Evolutionary conservation across 441 rosid genomes (phyloP), one percentile per base, ranked within the genome.

Genomic region (Pelargonium fulgidum): DNA sequence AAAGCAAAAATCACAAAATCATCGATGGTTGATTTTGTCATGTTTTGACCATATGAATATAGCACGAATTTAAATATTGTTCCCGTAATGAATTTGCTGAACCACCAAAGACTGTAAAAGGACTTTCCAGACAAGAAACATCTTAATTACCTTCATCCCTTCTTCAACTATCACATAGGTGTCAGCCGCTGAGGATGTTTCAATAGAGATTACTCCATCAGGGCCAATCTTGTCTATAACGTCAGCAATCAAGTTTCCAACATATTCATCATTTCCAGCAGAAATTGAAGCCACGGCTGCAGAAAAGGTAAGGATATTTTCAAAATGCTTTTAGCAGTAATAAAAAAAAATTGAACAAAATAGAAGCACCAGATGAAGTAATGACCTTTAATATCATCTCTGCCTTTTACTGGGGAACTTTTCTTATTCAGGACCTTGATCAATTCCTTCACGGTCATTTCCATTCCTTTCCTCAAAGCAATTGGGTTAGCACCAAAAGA

Each of bases 231-330:
- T 87, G 59, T 84, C 86, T 56, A 93, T 82, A 74, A 90, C 82
- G 45, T 91, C 95, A 66, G 95, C 93, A 73, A 91, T 80, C 79
- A 93, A 72, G 76, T 81, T 78, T 68, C 93, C 96, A 64, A 91
- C 74, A 67, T 82, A 88, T 19, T 91, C 98, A 79, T 93, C 87
- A 44, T 93, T 91, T 54, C 97, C 97, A 75, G 97, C 84, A 85
- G 98, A 89, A 69, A 93, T 80, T 54, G 93, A 82, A n/a, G 98
- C 98, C 78, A 93, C 90, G 3, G 96, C 98, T 93, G 87, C 78
- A 67, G 72, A 72, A 79, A 16, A 11, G 29, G 64, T 24, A 71
- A 65, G 7, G 48, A 3, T 4, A 75, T 3, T 59, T 66, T 66
- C 45, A 65, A 22, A 62, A 42, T 47, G 13, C 56, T 61, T 36